Evolutionary conservation across 306 rosid species (phyloP).

Genomic region (Fragaria iinumae): DNA sequence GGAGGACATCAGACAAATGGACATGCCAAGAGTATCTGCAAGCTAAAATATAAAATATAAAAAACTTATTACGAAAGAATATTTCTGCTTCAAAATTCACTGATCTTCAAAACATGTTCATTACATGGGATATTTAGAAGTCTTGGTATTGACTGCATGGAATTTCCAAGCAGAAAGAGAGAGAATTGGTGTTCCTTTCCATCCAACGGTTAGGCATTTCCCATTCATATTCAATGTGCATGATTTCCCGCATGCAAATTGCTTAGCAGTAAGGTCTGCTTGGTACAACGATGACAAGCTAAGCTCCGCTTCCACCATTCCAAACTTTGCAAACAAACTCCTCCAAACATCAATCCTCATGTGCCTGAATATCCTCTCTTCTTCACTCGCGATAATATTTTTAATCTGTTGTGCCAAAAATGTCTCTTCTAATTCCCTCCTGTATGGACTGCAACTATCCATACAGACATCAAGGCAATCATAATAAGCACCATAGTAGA

Average conservation of each 20-base stretch:
- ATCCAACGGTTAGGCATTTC: conserved; percentile 40
- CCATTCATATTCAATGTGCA: conserved; percentile 44
- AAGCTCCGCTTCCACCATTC: conserved; percentile 24
- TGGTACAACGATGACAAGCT: conserved; percentile 51
- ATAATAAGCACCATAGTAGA: conserved; percentile 1
- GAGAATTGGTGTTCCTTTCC: conserved; percentile 63
- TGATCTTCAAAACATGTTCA: neutral
- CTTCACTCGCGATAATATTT: neutral
- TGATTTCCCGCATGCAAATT: conserved; percentile 37
- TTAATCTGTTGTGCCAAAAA: neutral
- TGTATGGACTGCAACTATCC: neutral
- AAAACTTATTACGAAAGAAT: neutral
- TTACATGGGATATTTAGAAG: neutral
- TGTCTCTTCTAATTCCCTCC: neutral
- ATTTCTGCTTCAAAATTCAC: neutral
- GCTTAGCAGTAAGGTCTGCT: conserved; percentile 43
- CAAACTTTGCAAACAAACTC: neutral
- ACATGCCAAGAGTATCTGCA: neutral
- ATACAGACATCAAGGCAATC: conserved; percentile 1
- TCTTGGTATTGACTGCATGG: neutral
- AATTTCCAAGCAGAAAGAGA: conserved; percentile 65
- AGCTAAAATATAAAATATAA: neutral
- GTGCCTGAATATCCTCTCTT: conserved; percentile 8
- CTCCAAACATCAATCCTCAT: conserved; percentile 10
- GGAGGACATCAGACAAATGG: too few species aligned